Conservation (phyloP, 2,329 filamentous ascomycete genomes). For the Alternaria angustiovoidea region DNA sequence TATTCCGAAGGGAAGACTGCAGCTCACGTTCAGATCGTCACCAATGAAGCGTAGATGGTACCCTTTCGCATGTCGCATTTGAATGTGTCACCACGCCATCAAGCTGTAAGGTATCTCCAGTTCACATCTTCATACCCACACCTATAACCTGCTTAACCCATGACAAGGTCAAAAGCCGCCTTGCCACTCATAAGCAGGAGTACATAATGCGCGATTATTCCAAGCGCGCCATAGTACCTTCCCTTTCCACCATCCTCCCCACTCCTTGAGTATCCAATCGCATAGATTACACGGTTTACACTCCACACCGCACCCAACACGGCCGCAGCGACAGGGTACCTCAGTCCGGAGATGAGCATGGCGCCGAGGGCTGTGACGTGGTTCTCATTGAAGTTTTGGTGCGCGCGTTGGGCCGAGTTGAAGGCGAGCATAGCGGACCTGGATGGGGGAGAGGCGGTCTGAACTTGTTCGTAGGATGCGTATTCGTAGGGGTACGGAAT, state of each 20-base stretch:
- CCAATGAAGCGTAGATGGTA: background rate
- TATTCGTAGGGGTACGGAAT: conserved; percentile 67
- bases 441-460: conserved; percentile 46
- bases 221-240: conserved; percentile 50
- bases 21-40: background rate
- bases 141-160: conserved; percentile 15
- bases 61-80: background rate
- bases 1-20: background rate
- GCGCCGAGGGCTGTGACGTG: conserved; percentile 60
- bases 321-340: conserved; percentile 59
- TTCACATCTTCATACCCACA: background rate
- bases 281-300: conserved; percentile 59
- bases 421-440: conserved; percentile 56
- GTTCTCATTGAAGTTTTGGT: conserved; percentile 69
- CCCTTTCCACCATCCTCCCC: conserved; percentile 54
- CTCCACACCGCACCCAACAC: conserved; percentile 61
- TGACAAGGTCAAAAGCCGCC: conserved; percentile 34
- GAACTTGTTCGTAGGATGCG: conserved; percentile 64
- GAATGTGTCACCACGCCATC: background rate
- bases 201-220: conserved; percentile 44
- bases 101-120: background rate
- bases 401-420: conserved; percentile 55
- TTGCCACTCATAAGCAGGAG: conserved; percentile 39
- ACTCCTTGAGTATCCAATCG: conserved; percentile 55
- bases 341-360: conserved; percentile 63